phyloP scores from a whole-genome alignment of 441 rosid genomes.

The Cnidoscolus chayamansa region DNA sequence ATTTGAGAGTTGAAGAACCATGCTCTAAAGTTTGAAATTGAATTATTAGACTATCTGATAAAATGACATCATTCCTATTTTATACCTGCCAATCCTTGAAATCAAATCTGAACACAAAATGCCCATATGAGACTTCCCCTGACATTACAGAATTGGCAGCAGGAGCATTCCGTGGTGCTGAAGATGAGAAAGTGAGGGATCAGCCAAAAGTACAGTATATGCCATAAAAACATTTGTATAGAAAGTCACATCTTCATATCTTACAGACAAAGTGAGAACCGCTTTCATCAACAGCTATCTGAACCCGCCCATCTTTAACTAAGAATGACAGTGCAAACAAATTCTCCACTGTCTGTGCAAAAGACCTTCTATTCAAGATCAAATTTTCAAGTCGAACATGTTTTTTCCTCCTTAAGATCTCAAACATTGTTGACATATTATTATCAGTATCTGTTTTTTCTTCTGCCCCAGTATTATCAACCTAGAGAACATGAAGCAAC shows the following conservation, averaged over 20 bases:
- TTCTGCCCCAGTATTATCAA: constrained; percentile 43
- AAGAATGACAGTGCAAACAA: constrained; percentile 77
- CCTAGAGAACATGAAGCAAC: constrained; percentile 30
- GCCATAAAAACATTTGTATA: not conserved
- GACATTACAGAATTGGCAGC: constrained; percentile 44
- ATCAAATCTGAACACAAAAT: constrained; percentile 70
- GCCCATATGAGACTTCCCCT: constrained; percentile 47
- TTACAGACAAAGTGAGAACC: constrained; percentile 66
- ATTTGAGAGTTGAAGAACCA: not conserved
- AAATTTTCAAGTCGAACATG: constrained; percentile 53
- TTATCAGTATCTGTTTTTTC: constrained; percentile 69
- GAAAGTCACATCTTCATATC: constrained; percentile 31
- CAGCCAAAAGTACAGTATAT: constrained; percentile 1
- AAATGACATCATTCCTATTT: not conserved
- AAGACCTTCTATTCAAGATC: constrained; percentile 58
- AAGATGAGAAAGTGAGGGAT: constrained; percentile 7
- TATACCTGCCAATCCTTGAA: constrained; percentile 73
- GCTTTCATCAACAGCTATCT: constrained; percentile 44
- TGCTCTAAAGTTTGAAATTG: not conserved
- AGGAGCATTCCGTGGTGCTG: constrained; percentile 72
- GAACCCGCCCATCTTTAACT: constrained; percentile 71
- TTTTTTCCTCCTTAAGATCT: constrained; percentile 46
- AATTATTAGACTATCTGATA: not conserved
- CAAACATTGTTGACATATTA: constrained; percentile 62
- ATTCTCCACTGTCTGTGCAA: constrained; percentile 76